Evolutionary conservation across 2,329 filamentous ascomycete species (phyloP), one percentile per base, ranked within the genome.

Genomic region (Teratosphaeriaceae sp.): DNA sequence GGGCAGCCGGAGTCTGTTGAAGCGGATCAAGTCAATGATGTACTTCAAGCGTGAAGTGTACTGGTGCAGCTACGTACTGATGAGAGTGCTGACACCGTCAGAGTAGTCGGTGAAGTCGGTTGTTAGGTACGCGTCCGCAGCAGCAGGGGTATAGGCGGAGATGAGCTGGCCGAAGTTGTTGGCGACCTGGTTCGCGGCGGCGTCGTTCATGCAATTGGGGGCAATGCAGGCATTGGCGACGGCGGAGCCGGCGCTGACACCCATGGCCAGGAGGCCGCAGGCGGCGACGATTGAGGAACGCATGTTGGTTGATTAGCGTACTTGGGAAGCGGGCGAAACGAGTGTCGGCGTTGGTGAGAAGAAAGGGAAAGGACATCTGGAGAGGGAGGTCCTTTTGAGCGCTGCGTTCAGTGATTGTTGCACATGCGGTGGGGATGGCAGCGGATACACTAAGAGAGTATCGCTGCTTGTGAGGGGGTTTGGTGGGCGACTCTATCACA

Each of bases 31-130:
- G 22, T 26, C 8, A 29, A 9, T n/a, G 16, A 19, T 27, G 19
- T 22, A 9, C 16, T 37, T 18, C 21, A n/a, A n/a, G n/a, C n/a
- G n/a, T 37, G 34, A 19, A 16, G 42, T 38, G 13, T 33, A 44
- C 37, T 42, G 19, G 38, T 48, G 27, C 6, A 47, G 47, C 43
- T 44, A 52, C 19, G 39, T 48, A 47, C 55, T 55, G 47, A 59
- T 58, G 33, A 61, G 47, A 15, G 51, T 51, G 47, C 52, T 54
- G 31, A 55, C 56, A 35, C 43, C 44, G 42, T 57, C 56, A 16
- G 53, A 53, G 44, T 59, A 57, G 46, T 58, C 57, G 40, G 40
- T 47, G 39, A 56, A 58, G 48, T 55, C 50, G 12, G 33, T 30
- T 24, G 47, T 43, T 24, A 60, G 47, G 21, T 50, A 38, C 8